Evolutionary conservation across 805 yeast species (phyloP).

Genomic region (Maudiozyma bulderi): DNA sequence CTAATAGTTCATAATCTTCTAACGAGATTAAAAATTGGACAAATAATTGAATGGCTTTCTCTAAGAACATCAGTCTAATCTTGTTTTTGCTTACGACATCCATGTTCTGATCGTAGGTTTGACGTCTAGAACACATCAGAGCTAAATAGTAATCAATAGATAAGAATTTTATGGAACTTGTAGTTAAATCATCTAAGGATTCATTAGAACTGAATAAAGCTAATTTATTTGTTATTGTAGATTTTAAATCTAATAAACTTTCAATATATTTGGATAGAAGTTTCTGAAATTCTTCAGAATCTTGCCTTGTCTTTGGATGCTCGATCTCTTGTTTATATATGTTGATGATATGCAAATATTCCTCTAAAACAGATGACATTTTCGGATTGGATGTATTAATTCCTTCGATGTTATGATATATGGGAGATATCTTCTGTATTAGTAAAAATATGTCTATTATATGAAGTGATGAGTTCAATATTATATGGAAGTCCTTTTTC

Average conservation of each 20-base stretch:
- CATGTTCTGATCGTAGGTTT: constrained; percentile 11
- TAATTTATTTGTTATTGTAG: constrained; percentile 34
- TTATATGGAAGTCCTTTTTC: no score
- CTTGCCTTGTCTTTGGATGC: constrained; percentile 30
- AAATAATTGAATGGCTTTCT: constrained; percentile 35
- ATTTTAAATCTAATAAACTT: constrained; percentile 37
- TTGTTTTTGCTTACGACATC: constrained; percentile 10
- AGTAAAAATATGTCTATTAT: no score
- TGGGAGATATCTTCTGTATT: no score
- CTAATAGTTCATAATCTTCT: constrained; percentile 37
- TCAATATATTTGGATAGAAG: constrained; percentile 31
- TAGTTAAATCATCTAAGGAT: constrained; percentile 54
- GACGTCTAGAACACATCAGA: constrained; percentile 22
- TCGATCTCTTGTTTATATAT: constrained; percentile 12
- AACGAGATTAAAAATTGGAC: constrained; percentile 39
- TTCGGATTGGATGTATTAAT: not conserved
- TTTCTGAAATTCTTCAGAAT: constrained; percentile 35
- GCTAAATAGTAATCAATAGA: constrained; percentile 54
- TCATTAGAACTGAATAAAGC: constrained; percentile 68
- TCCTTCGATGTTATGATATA: no score
- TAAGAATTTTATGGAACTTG: constrained; percentile 52
- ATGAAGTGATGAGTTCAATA: no score
- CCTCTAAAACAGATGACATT: constrained; percentile 13
- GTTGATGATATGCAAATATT: constrained; percentile 14
- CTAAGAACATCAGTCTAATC: constrained; percentile 30